Conservation (phyloP, 2,329 filamentous ascomycete species). For the Zymoseptoria brevis region DNA sequence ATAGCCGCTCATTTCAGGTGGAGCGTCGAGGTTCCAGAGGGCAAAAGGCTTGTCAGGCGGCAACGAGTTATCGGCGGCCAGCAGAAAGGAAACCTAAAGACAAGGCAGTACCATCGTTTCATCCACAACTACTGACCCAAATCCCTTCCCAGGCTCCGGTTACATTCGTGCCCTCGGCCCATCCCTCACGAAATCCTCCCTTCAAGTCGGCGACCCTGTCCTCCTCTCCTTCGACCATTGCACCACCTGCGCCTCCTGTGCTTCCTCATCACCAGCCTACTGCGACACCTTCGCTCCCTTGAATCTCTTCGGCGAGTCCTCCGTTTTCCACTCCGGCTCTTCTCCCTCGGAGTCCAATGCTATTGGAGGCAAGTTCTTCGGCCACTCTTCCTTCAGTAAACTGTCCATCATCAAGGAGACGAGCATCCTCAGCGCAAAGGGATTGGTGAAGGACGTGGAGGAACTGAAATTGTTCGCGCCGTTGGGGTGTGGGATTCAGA, state of each 20-base stretch:
- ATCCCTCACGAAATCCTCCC: slow-evolving; percentile 20
- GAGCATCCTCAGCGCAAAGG: slow-evolving; percentile 16
- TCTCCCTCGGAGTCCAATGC: background rate
- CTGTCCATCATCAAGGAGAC: slow-evolving; percentile 19
- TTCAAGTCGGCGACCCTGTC: slow-evolving; percentile 19
- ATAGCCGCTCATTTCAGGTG: no score
- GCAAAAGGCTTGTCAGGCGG: no score
- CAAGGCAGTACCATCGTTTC: no score
- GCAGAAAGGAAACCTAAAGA: no score
- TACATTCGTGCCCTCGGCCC: slow-evolving; percentile 38
- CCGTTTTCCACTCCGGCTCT: slow-evolving; percentile 12
- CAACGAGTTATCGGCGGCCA: no score
- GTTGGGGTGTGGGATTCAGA: slow-evolving; percentile 24
- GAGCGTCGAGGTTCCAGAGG: no score
- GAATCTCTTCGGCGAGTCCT: slow-evolving; percentile 12
- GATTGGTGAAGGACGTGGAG: slow-evolving; percentile 15
- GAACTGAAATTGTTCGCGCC: slow-evolving; percentile 21
- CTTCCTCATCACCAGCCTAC: slow-evolving; percentile 13
- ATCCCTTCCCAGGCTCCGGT: slow-evolving; percentile 28
- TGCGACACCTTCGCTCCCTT: slow-evolving; percentile 17
- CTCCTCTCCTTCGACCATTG: slow-evolving; percentile 20
- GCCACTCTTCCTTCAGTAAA: slow-evolving; percentile 21
- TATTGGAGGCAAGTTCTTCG: slow-evolving; percentile 23
- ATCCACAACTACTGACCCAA: background rate
- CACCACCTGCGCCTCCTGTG: slow-evolving; percentile 14